Percentiles rank a stretch among this genome's conserved stretches.
phyloP scores from a whole-genome alignment of 352 stramenopile genomes.

The Paralagenidium karlingii region DNA sequence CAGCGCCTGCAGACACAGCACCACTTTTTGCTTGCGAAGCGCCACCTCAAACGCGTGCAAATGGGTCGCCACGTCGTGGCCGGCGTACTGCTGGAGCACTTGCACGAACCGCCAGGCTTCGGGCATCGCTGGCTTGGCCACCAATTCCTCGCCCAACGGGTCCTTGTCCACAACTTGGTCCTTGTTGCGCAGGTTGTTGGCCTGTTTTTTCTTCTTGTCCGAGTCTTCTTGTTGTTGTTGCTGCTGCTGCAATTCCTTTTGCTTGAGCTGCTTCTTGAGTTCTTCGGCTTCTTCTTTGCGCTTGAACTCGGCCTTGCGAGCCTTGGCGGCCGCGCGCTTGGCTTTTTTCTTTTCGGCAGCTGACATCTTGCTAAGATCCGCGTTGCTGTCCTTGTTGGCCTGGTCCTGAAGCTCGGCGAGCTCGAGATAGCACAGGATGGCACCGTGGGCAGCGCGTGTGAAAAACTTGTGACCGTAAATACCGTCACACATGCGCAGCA shows the following conservation, averaged over 20 bases:
- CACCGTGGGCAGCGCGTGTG: slow-evolving; percentile 73
- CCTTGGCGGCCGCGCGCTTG: slow-evolving; percentile 80
- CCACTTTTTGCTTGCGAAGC: slow-evolving; percentile 50
- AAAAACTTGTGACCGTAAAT: slow-evolving; percentile 88
- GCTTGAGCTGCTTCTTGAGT: slow-evolving; percentile 49
- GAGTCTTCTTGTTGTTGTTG: slow-evolving; percentile 51
- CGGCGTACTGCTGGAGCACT: slow-evolving; percentile 52
- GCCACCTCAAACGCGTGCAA: slow-evolving; percentile 66
- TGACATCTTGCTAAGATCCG: slow-evolving; percentile 76
- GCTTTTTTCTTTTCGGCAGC: slow-evolving; percentile 90
- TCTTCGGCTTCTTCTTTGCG: slow-evolving; percentile 57
- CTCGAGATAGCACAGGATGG: slow-evolving; percentile 84
- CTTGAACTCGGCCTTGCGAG: slow-evolving; percentile 84
- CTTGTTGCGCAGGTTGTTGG: slow-evolving; percentile 20
- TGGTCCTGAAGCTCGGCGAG: slow-evolving; percentile 54
- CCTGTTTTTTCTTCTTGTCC: slow-evolving; percentile 38
- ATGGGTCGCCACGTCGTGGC: slow-evolving; percentile 48
- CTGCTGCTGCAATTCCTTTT: slow-evolving; percentile 69
- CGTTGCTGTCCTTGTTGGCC: slow-evolving; percentile 24
- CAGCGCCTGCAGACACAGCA: slow-evolving; percentile 70
- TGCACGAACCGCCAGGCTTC: slow-evolving; percentile 69
- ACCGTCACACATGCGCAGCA: slow-evolving; percentile 90
- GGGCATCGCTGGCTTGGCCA: slow-evolving; percentile 45
- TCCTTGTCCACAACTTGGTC: slow-evolving; percentile 33
- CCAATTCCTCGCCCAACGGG: slow-evolving; percentile 56